These are phyloP conservation scores for Kurtzmaniella quercitrusa DNA, from an alignment of 1,139 yeast genomes.

Conservation along the genomic window DNA sequence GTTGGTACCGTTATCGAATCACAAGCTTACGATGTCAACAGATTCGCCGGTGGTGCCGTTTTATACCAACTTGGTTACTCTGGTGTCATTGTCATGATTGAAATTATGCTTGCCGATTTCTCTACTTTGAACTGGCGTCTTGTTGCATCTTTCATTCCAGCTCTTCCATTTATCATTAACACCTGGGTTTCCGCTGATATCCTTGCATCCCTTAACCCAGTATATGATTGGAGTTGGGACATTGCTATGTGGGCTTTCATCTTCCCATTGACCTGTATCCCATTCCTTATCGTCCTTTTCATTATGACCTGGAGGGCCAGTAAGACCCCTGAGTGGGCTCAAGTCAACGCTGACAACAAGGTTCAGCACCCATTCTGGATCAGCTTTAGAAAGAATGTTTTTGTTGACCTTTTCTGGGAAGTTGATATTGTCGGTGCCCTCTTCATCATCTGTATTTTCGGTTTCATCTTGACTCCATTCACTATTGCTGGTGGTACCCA, in stretches of 20 bases:
- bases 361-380: constrained; percentile 23
- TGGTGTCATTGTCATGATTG: constrained; percentile 55
- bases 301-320: constrained; percentile 36
- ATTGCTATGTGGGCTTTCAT: constrained; percentile 41
- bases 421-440: constrained; percentile 33
- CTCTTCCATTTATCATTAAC: constrained; percentile 68
- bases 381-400: constrained; percentile 10
- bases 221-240: constrained; percentile 28
- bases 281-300: constrained; percentile 25
- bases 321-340: constrained; percentile 30
- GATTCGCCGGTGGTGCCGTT: constrained; percentile 72
- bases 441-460: constrained; percentile 27
- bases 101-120: constrained; percentile 60
- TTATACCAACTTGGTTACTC: constrained; percentile 69
- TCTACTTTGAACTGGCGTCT: constrained; percentile 71
- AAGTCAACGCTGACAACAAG: constrained; percentile 15
- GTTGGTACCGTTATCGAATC: constrained; percentile 72
- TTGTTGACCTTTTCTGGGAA: constrained; percentile 25
- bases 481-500: constrained; percentile 35
- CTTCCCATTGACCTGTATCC: constrained; percentile 34
- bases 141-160: constrained; percentile 57
- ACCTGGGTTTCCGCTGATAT: constrained; percentile 73
- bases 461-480: constrained; percentile 36
- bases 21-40: constrained; percentile 59
- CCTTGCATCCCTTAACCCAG: constrained; percentile 12